phyloP scores from a whole-genome alignment of 495 filamentous ascomycete species.

The Barbatosphaeria neglecta region DNA sequence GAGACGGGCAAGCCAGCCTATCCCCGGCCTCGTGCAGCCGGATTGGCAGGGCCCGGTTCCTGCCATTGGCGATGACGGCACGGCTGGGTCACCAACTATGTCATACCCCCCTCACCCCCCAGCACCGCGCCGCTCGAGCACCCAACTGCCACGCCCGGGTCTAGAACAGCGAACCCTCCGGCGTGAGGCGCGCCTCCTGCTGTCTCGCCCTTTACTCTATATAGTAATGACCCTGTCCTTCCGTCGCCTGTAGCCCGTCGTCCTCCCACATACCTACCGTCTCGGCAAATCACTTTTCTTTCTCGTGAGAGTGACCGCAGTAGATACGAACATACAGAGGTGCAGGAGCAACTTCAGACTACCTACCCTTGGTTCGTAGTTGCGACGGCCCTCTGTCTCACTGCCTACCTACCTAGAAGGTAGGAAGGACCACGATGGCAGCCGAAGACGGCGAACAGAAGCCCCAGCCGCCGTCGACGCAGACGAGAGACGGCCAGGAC shows the following conservation, averaged over 20 bases:
- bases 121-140: no score
- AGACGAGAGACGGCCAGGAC: not conserved
- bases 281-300: not conserved
- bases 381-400: no score
- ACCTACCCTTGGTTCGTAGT: no score
- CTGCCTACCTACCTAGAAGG: not conserved
- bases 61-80: not conserved
- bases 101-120: no score
- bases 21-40: no score
- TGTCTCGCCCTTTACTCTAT: not conserved
- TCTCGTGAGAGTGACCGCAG: no score
- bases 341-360: no score
- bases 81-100: not conserved
- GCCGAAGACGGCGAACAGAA: no score
- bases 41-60: not conserved
- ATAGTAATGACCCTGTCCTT: not conserved
- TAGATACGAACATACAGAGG: no score
- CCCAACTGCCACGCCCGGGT: no score
- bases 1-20: no score
- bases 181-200: not conserved
- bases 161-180: no score
- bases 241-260: not conserved
- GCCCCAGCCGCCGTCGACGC: not conserved
- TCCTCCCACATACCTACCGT: not conserved
- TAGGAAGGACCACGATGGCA: not conserved